Evolutionary conservation across 163 green algal species (phyloP).

Genomic region (Coccomyxa subellipsoidea): DNA sequence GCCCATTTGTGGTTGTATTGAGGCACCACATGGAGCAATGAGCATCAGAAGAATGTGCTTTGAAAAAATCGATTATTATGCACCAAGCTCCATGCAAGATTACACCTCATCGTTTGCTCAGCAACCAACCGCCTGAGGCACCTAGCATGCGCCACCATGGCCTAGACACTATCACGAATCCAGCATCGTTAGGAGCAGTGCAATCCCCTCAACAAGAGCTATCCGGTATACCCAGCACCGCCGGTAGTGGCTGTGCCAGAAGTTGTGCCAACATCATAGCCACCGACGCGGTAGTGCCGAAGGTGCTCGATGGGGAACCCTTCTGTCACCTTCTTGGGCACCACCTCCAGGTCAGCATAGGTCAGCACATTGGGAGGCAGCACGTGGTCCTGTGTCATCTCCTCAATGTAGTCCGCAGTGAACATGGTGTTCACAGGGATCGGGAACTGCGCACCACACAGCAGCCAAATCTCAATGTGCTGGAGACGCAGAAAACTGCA

Average conservation of each 20-base stretch:
- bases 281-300: slow-evolving; percentile 61
- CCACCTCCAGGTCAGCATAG: slow-evolving; percentile 62
- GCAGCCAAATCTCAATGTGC: not conserved
- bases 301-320: slow-evolving; percentile 78
- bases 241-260: not conserved
- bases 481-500: not conserved
- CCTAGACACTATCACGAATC: too few species aligned
- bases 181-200: too few species aligned
- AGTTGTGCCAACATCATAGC: slow-evolving; percentile 46
- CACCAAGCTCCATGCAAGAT: too few species aligned
- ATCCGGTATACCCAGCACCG: not conserved
- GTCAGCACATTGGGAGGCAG: slow-evolving; percentile 37
- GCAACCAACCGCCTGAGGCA: too few species aligned
- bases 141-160: too few species aligned
- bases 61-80: too few species aligned
- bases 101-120: too few species aligned
- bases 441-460: slow-evolving; percentile 13
- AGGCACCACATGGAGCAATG: too few species aligned
- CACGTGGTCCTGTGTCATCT: slow-evolving; percentile 50
- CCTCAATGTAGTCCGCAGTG: slow-evolving; percentile 57
- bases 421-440: slow-evolving; percentile 56
- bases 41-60: too few species aligned
- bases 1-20: too few species aligned
- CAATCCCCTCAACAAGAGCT: too few species aligned
- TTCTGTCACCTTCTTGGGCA: slow-evolving; percentile 56